phyloP scores from a whole-genome alignment of 2,329 filamentous ascomycete species.

The Alternaria gaisen region DNA sequence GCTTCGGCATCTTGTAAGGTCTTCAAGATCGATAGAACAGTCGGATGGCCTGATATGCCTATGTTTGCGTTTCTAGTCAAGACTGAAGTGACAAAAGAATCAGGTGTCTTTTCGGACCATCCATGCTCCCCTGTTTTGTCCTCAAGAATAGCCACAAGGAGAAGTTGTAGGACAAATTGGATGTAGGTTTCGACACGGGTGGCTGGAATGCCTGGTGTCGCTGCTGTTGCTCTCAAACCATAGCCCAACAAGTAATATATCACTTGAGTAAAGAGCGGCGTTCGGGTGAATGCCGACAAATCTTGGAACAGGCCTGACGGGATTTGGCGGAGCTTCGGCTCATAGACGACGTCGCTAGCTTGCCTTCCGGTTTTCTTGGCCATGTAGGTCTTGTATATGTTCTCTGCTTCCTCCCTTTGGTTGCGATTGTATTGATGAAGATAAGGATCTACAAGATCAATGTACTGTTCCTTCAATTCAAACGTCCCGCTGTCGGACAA shows the following conservation, averaged over 20 bases:
- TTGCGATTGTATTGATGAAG: slow-evolving; percentile 97
- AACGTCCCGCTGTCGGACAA: slow-evolving; percentile 93
- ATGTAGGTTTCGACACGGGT: slow-evolving; percentile 91
- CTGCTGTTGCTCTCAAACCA: slow-evolving; percentile 72
- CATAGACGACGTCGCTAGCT: slow-evolving; percentile 85
- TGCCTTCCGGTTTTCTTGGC: slow-evolving; percentile 86
- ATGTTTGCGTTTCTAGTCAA: slow-evolving; percentile 68
- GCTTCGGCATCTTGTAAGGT: slow-evolving; percentile 70
- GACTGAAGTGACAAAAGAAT: slow-evolving; percentile 77
- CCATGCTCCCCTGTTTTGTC: slow-evolving; percentile 66
- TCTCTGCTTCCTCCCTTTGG: slow-evolving; percentile 93
- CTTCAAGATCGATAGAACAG: slow-evolving; percentile 63
- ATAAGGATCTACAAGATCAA: slow-evolving; percentile 92
- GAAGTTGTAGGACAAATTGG: slow-evolving; percentile 87
- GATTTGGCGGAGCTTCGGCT: slow-evolving; percentile 82
- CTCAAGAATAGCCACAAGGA: slow-evolving; percentile 85
- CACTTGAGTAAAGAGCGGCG: slow-evolving; percentile 86
- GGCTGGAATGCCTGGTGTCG: slow-evolving; percentile 77
- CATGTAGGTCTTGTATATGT: slow-evolving; percentile 84
- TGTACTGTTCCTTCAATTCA: slow-evolving; percentile 84
- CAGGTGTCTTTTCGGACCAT: slow-evolving; percentile 55
- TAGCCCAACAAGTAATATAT: slow-evolving; percentile 90
- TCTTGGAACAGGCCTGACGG: slow-evolving; percentile 78
- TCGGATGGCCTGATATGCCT: slow-evolving; percentile 47
- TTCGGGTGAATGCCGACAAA: slow-evolving; percentile 81